These are phyloP conservation scores for Parathielavia hyrcaniae DNA, from an alignment of 495 filamentous ascomycete genomes.

Conservation along the genomic window DNA sequence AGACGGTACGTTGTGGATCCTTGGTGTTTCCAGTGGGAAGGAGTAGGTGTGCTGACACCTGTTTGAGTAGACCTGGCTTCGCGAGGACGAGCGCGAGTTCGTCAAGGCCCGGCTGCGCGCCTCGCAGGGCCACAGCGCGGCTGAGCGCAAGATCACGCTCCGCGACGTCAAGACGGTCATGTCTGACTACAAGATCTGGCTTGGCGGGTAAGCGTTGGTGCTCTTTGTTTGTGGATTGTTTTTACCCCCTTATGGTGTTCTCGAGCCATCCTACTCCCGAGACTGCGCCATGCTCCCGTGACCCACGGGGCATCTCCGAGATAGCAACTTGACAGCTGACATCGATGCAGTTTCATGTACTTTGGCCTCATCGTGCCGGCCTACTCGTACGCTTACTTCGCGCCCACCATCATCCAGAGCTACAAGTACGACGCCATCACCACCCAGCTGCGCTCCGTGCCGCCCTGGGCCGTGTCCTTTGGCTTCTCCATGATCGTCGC, in stretches of 20 bases:
- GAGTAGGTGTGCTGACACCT: neutral
- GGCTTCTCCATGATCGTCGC: slow-evolving; percentile 70
- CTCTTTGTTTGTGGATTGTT: too few species aligned
- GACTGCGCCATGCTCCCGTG: too few species aligned
- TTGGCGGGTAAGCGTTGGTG: too few species aligned
- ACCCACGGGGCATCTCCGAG: too few species aligned
- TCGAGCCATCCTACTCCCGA: too few species aligned
- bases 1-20: slow-evolving; percentile 28
- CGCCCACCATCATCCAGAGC: slow-evolving; percentile 65
- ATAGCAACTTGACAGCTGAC: too few species aligned
- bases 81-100: slow-evolving; percentile 67
- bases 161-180: slow-evolving; percentile 64
- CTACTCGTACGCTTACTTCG: slow-evolving; percentile 66
- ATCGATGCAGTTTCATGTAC: slow-evolving; percentile 91
- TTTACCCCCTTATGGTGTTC: too few species aligned
- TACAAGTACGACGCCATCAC: slow-evolving; percentile 61
- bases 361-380: slow-evolving; percentile 83
- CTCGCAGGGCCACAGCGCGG: slow-evolving; percentile 68
- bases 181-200: slow-evolving; percentile 62
- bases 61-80: slow-evolving; percentile 48
- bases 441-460: slow-evolving; percentile 78
- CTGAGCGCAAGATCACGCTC: slow-evolving; percentile 56
- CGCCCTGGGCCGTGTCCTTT: slow-evolving; percentile 77
- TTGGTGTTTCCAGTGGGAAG: too few species aligned
- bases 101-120: slow-evolving; percentile 63